phyloP scores from a whole-genome alignment of 2,329 filamentous ascomycete genomes.

The Penicillium sp. region DNA sequence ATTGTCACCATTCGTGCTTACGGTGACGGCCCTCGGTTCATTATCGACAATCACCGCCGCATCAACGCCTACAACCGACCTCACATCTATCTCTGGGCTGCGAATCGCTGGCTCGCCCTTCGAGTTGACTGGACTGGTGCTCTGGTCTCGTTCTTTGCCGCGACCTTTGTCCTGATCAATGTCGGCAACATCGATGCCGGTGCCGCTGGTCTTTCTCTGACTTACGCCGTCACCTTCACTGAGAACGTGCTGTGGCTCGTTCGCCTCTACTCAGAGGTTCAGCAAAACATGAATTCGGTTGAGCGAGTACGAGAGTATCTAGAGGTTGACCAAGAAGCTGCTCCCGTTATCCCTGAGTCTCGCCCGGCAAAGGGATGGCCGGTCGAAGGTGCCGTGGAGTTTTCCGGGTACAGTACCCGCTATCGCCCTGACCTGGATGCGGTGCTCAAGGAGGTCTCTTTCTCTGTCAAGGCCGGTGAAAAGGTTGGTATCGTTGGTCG shows the following conservation, averaged over 20 bases:
- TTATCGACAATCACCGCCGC: slow-evolving; percentile 81
- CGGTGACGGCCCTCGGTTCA: slow-evolving; percentile 88
- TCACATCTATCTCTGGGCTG: slow-evolving; percentile 94
- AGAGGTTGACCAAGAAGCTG: slow-evolving; percentile 91
- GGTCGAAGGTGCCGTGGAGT: slow-evolving; percentile 79
- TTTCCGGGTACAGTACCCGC: slow-evolving; percentile 82
- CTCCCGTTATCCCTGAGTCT: slow-evolving; percentile 72
- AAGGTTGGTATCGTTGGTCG: slow-evolving; percentile 96
- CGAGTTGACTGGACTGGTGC: slow-evolving; percentile 89
- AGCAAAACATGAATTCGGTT: slow-evolving; percentile 99
- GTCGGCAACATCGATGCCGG: slow-evolving; percentile 84
- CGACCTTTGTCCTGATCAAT: slow-evolving; percentile 83
- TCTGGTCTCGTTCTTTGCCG: slow-evolving; percentile 88
- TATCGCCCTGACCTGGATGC: slow-evolving; percentile 86
- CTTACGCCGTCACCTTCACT: slow-evolving; percentile 94
- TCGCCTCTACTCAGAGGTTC: slow-evolving; percentile 87
- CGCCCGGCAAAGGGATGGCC: slow-evolving; percentile 83
- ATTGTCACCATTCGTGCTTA: slow-evolving; percentile 98
- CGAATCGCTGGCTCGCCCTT: slow-evolving; percentile 94
- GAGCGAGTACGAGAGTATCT: slow-evolving; percentile 97
- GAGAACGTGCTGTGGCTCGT: slow-evolving; percentile 98
- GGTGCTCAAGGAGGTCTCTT: slow-evolving; percentile 78
- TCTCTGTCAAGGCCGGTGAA: slow-evolving; percentile 81
- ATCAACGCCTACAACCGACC: slow-evolving; percentile 91
- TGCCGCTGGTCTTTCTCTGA: slow-evolving; percentile 88